Base-by-base conservation (phyloP, 1,284 basidiomycete genomes). In the Rugosomyces carneus region DNA sequence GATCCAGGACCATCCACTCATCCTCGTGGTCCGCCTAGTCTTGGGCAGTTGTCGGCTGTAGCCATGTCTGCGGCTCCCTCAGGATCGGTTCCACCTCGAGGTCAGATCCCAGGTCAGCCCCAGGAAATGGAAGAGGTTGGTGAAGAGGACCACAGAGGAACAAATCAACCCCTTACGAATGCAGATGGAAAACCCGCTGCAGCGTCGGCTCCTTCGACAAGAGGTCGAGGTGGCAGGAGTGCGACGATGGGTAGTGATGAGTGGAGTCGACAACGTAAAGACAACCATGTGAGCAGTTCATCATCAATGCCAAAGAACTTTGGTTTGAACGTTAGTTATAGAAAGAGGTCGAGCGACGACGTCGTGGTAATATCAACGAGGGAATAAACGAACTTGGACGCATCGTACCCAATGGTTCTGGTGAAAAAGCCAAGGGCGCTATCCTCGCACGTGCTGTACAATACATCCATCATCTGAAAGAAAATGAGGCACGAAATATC, bases 291-390 rank as follows among this genome's bases (percentile, higher is more conserved):
- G 57, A 38, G 76, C 67, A 42, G 48, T 23, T 27, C 44, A 39
- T 27, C 29, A 40, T 35, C 40, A 35, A 44, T 40, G 40, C 16
- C 11, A 13, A 6, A 7, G 19, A 16, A 7, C 1, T n/a, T n/a
- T n/a, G n/a, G 24, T 20, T 19, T 48, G 21, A 15, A 45, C 11
- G 3, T 31, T 31, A n/a, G 44, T 49, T 44, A 45, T 61, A 95
- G 91, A 96, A 96, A 87, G 94, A 97, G 67, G 94, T 97, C 9
- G 94, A 98, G 66, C 87, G 93, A 48, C 80, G 93, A 37, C 84
- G 94, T 42, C 76, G 94, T 46, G 89, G 92, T 15, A 93, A 93
- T 58, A 97, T 98, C 70, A 95, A 95, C 64, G 89, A 94, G 51
- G 93, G 93, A 0, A 96, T 98, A 69, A 92, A 88, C 61, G 88